A percentile compares a stretch with the other conserved stretches of the same genome.
phyloP scores from a whole-genome alignment of 768 basidiomycete genomes.

The Collybiopsis luxurians region DNA sequence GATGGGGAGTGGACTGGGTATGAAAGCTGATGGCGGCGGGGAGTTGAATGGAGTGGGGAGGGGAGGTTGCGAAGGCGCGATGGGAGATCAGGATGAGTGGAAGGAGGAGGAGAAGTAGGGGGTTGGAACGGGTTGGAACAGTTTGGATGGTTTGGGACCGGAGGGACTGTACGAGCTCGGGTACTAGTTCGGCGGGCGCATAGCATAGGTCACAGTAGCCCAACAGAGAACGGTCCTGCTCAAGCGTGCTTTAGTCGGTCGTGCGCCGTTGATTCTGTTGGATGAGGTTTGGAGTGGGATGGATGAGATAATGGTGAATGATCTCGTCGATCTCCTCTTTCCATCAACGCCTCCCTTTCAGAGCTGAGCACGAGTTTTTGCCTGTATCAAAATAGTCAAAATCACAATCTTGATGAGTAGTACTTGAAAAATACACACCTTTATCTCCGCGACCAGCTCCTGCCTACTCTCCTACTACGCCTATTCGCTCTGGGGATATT shows the following conservation, averaged over 20 bases:
- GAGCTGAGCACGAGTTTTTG: no score
- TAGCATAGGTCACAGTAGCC: constrained; percentile 18
- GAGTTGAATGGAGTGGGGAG: constrained; percentile 14
- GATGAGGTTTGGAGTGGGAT: constrained; percentile 96
- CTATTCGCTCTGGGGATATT: no score
- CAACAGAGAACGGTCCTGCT: constrained; percentile 83
- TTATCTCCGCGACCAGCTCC: no score
- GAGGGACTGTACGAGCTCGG: no score
- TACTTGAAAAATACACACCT: no score
- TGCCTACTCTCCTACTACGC: no score
- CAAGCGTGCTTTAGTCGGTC: constrained; percentile 82
- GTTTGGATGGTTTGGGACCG: constrained; percentile 68
- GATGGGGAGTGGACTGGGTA: constrained; percentile 49
- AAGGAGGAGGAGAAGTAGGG: constrained; percentile 33
- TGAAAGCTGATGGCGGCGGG: constrained; percentile 20
- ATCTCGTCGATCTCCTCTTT: no score
- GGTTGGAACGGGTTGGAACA: constrained; percentile 39
- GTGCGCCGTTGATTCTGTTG: constrained; percentile 72
- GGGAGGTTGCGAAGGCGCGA: constrained; percentile 8
- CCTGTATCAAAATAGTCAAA: no score
- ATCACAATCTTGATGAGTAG: no score
- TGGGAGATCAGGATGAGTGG: constrained; percentile 9
- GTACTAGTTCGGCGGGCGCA: no score
- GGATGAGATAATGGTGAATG: constrained; percentile 82
- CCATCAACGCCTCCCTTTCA: no score